A percentile compares a stretch with the other conserved stretches of the same genome.
These are phyloP conservation scores for Baffinella frigidus DNA, from an alignment of 208 protist genomes.

Conservation along the genomic window DNA sequence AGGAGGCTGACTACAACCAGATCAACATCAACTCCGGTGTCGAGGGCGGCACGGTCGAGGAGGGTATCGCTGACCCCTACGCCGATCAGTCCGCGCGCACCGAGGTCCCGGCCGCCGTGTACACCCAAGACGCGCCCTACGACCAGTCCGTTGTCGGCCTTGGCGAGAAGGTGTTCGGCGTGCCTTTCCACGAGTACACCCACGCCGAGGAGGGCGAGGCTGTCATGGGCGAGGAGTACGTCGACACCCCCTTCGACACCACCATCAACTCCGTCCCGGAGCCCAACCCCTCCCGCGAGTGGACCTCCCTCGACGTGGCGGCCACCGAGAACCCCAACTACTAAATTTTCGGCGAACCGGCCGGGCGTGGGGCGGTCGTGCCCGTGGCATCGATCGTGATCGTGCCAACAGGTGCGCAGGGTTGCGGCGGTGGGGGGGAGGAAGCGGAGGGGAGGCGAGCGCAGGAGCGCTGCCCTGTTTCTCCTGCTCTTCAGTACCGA, in stretches of 20 bases:
- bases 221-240: constrained; percentile 45
- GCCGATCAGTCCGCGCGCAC: background rate
- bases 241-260: constrained; percentile 7
- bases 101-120: background rate
- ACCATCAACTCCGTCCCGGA: constrained; percentile 44
- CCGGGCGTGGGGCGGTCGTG: too few relatives aligned
- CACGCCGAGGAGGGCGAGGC: background rate
- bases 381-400: too few relatives aligned
- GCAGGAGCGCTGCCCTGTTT: too few relatives aligned
- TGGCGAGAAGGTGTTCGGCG: constrained; percentile 28
- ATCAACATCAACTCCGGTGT: constrained; percentile 31
- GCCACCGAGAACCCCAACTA: background rate
- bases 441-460: too few relatives aligned
- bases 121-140: constrained; percentile 1
- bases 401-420: too few relatives aligned
- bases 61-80: constrained; percentile 51
- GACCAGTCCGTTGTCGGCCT: constrained; percentile 4
- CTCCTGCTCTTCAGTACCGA: too few relatives aligned
- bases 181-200: constrained; percentile 45
- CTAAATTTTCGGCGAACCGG: too few relatives aligned
- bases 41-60: background rate
- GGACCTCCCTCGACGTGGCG: background rate
- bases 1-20: background rate
- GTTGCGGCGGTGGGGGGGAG: too few relatives aligned
- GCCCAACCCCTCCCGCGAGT: constrained; percentile 30